Evolutionary conservation across 176 grass and related monocot species (phyloP), one percentile per base, ranked within the genome.

Genomic region (Elaeis guineensis): DNA sequence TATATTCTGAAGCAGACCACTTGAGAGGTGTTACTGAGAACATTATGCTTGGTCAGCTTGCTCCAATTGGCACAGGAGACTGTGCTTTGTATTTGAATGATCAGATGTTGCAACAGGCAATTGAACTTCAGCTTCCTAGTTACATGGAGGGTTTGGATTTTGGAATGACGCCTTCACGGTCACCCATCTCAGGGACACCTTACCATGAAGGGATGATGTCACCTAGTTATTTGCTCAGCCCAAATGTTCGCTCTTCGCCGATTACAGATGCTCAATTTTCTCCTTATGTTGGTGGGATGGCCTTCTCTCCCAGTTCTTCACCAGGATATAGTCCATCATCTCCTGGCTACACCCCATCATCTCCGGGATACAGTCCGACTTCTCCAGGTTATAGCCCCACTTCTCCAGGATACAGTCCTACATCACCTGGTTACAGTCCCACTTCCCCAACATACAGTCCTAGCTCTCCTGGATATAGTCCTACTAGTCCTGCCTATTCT

Each of bases 201-300:
- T 96, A 96, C 57, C 78, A 82, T 59, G 86, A 96, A 77, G 86
- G 86, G 69, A 90, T 96, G 83, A 96, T 97, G 87, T 91, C 92
- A 3, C 92, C 92, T 58, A 97, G 78, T 69, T 88, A 85, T 63
- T 72, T 97, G 65, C 50, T 91, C 55, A 97, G 92, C 75, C 87
- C 87, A 22, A 96, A 96, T 69, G 71, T 88, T 44, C 83, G 87
- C 25, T 76, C 91, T 71, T 96, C 91, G 19, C 91, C 91, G 4
- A 96, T 90, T 67, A 69, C 80, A 49, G 87, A 90, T 75, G 92
- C 87, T 63, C 77, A 72, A 17, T 96, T 96, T 71, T 96, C 92
- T 19, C 92, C 92, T 22, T 97, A 97, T 82, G 92, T 88, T 71
- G 81, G 81, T 50, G 81, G 71, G 21, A 97, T 97, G 92, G 81